phyloP scores from a whole-genome alignment of 1,284 basidiomycete genomes.

The Cryptococcus sp. region DNA sequence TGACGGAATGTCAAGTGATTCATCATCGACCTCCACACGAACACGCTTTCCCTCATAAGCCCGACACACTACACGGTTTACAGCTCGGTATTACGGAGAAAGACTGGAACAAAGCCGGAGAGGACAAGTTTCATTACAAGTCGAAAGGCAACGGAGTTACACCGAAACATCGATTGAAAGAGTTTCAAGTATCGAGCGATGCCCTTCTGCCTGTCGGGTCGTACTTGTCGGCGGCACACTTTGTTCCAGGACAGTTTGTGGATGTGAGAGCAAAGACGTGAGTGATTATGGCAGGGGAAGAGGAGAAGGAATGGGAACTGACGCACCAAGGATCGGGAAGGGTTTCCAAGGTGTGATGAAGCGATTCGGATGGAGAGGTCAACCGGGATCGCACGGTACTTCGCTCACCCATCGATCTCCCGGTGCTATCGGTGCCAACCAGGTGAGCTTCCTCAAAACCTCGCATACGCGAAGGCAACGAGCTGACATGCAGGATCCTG shows the following conservation, averaged over 20 bases:
- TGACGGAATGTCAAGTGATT: constrained; percentile 50
- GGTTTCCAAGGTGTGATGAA: constrained; percentile 99
- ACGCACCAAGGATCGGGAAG: constrained; percentile 93
- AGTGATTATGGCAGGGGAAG: constrained; percentile 45
- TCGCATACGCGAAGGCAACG: neutral
- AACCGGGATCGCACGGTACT: constrained; percentile 92
- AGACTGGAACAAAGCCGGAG: constrained; percentile 59
- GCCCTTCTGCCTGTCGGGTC: constrained; percentile 88
- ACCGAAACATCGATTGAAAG: constrained; percentile 82
- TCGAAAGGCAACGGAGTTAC: constrained; percentile 71
- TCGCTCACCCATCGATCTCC: constrained; percentile 89
- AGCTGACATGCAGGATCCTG: constrained; percentile 66
- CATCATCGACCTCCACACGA: constrained; percentile 33
- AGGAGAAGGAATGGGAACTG: no score
- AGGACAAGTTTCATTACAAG: constrained; percentile 80
- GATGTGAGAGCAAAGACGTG: constrained; percentile 91
- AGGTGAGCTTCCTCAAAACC: constrained; percentile 53
- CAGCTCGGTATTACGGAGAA: constrained; percentile 76
- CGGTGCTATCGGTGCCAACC: constrained; percentile 91
- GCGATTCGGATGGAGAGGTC: constrained; percentile 86
- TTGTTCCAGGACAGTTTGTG: constrained; percentile 94
- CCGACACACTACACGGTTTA: constrained; percentile 68
- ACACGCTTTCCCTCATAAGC: constrained; percentile 1
- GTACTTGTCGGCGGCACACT: constrained; percentile 83
- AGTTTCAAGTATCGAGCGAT: constrained; percentile 84